Percentiles rank a stretch among this genome's conserved stretches.
phyloP scores from a whole-genome alignment of 345 rosid species.

The Capsella bursapastoris region DNA sequence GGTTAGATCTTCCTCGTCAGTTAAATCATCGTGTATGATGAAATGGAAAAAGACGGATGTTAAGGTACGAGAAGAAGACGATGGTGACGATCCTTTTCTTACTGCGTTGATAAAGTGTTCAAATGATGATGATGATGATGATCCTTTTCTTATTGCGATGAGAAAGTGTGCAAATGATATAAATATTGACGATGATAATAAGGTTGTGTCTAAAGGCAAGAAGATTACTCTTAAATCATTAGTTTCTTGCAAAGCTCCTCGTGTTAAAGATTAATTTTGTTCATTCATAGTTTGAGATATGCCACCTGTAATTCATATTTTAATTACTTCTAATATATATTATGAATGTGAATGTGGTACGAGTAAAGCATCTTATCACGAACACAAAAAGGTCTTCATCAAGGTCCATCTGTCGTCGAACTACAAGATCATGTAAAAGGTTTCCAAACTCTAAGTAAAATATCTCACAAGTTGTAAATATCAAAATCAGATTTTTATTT shows the following conservation, averaged over 20 bases:
- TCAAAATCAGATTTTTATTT: constrained; percentile 35
- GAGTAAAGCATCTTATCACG: constrained; percentile 24
- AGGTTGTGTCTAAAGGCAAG: constrained; percentile 5
- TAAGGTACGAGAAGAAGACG: constrained; percentile 23
- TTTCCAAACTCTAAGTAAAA: constrained; percentile 26
- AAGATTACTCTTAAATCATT: constrained; percentile 11
- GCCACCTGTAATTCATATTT: neutral
- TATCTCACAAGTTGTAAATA: constrained; percentile 31
- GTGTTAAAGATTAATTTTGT: constrained; percentile 15
- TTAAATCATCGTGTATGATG: constrained; percentile 6
- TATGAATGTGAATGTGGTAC: neutral
- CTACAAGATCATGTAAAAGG: constrained; percentile 35
- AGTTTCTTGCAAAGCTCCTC: constrained; percentile 34
- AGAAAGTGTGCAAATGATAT: constrained; percentile 14
- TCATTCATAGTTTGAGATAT: neutral
- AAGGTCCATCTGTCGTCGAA: constrained; percentile 32
- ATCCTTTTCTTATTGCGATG: constrained; percentile 32
- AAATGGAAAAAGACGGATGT: constrained; percentile 10
- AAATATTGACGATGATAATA: neutral
- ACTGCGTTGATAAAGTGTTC: neutral
- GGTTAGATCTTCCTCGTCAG: constrained; percentile 33
- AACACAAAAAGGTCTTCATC: neutral
- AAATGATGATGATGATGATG: neutral
- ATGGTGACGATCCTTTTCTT: neutral
- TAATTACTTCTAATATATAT: neutral